Evolutionary conservation across 2,329 filamentous ascomycete species (phyloP).

Genomic region (Alternaria sp.): DNA sequence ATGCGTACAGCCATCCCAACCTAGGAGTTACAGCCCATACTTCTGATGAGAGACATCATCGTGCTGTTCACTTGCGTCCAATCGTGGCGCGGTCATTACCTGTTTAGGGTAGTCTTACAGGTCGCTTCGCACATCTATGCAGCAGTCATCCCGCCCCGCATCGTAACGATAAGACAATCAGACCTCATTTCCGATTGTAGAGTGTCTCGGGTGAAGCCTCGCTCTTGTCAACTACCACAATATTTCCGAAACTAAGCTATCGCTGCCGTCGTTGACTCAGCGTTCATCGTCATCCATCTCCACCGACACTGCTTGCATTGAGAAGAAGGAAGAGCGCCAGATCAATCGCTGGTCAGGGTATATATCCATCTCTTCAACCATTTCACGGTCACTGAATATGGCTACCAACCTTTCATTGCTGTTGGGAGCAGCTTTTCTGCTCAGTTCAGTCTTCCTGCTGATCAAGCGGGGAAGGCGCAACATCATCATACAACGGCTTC

Average conservation of each 20-base stretch:
- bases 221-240: neutral
- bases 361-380: neutral
- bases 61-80: constrained; percentile 3
- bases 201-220: neutral
- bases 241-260: neutral
- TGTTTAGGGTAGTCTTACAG: constrained; percentile 12
- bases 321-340: neutral
- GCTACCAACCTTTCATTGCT: constrained; percentile 33
- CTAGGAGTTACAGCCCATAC: constrained; percentile 6
- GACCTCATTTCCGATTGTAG: neutral
- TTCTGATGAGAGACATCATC: constrained; percentile 3
- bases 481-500: constrained; percentile 49
- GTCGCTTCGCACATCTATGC: constrained; percentile 13
- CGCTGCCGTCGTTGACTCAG: neutral
- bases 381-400: neutral
- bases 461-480: constrained; percentile 47
- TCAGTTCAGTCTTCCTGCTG: constrained; percentile 35
- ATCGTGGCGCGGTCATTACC: constrained; percentile 14
- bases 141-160: constrained; percentile 17
- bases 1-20: constrained; percentile 19
- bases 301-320: neutral
- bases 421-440: constrained; percentile 41
- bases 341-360: neutral
- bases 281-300: neutral
- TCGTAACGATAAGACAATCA: constrained; percentile 15